Percentiles rank a stretch among this genome's conserved stretches.
Evolutionary conservation across 176 grass and related monocot genomes (phyloP).

Genomic region (Oryza brachyantha): DNA sequence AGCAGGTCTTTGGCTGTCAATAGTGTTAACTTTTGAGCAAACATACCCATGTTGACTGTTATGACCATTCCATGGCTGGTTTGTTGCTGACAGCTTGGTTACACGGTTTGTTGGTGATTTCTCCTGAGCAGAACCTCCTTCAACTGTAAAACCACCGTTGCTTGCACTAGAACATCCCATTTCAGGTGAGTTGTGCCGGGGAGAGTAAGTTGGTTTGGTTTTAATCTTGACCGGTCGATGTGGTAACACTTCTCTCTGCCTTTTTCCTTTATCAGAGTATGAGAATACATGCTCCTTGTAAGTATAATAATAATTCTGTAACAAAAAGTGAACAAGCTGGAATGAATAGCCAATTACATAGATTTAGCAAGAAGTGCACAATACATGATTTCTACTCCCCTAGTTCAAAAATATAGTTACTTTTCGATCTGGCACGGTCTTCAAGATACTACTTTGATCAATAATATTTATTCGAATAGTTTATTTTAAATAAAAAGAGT

Average conservation of each 20-base stretch:
- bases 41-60: not conserved
- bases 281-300: slow-evolving; percentile 5
- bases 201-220: not conserved
- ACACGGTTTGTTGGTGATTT: not conserved
- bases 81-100: slow-evolving; percentile 1
- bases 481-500: too few species aligned
- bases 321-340: not conserved
- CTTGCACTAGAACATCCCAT: not conserved
- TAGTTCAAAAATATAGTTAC: too few species aligned
- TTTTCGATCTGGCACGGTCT: too few species aligned
- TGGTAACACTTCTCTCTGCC: not conserved
- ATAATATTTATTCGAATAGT: too few species aligned
- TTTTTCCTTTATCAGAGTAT: slow-evolving; percentile 29
- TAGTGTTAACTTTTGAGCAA: not conserved
- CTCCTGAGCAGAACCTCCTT: not conserved
- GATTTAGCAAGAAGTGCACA: not conserved
- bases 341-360: slow-evolving; percentile 1
- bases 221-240: not conserved
- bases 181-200: not conserved
- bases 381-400: not conserved
- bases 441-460: too few species aligned
- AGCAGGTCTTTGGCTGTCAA: not conserved
- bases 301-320: slow-evolving; percentile 17
- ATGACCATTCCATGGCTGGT: not conserved
- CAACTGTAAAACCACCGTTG: not conserved